These are phyloP conservation scores for Amanita brunnescens DNA, from an alignment of 768 basidiomycete species.

Conservation along the genomic window DNA sequence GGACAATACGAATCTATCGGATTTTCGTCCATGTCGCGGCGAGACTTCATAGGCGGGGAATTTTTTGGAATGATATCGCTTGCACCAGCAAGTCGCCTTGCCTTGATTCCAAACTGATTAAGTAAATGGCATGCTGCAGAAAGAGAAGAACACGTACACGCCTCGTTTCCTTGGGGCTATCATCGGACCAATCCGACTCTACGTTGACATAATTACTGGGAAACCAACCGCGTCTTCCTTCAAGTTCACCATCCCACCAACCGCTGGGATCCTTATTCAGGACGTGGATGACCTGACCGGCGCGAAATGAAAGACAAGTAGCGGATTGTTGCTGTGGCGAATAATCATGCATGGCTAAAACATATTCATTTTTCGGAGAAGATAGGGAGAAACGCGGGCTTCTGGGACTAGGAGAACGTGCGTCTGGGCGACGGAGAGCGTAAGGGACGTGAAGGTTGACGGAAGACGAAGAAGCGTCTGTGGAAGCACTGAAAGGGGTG, in stretches of 20 bases:
- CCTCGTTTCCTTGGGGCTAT: neutral
- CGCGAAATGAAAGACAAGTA: constrained; percentile 81
- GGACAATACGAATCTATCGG: constrained; percentile 61
- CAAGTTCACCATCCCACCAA: constrained; percentile 98
- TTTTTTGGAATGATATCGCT: neutral
- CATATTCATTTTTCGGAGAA: constrained; percentile 48
- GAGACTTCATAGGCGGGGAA: neutral
- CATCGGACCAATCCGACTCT: constrained; percentile 24
- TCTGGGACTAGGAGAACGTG: constrained; percentile 29
- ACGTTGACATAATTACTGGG: constrained; percentile 91
- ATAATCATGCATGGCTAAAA: constrained; percentile 91
- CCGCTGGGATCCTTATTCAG: constrained; percentile 80
- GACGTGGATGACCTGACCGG: constrained; percentile 90
- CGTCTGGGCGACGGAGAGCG: constrained; percentile 15
- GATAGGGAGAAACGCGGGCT: constrained; percentile 32
- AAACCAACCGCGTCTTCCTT: constrained; percentile 91
- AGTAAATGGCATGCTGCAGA: neutral
- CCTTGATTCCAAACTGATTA: neutral
- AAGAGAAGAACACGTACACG: constrained; percentile 1
- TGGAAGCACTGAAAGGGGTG: constrained; percentile 27
- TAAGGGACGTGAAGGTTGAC: constrained; percentile 41
- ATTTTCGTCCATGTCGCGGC: constrained; percentile 11
- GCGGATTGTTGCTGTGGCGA: constrained; percentile 57
- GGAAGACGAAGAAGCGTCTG: constrained; percentile 30
- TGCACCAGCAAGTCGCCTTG: neutral